Conservation (phyloP, 2,329 filamentous ascomycete genomes). For the Pyrenophora graminea region DNA sequence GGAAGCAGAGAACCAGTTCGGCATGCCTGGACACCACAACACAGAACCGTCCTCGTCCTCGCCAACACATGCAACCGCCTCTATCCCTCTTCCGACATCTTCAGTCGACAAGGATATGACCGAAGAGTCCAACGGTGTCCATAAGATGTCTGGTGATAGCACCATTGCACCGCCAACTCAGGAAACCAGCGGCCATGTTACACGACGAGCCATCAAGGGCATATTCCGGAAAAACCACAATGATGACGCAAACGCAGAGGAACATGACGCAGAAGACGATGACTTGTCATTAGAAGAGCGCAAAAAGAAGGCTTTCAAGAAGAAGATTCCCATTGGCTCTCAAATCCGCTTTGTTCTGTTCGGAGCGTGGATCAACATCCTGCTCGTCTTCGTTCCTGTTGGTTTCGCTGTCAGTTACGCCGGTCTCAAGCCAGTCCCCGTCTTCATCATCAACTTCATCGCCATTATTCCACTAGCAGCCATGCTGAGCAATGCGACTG, state of each 20-base stretch:
- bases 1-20: conserved; percentile 37
- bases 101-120: conserved; percentile 13
- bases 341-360: conserved; percentile 77
- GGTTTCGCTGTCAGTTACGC: conserved; percentile 75
- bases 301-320: conserved; percentile 37
- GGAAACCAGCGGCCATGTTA: conserved; percentile 17
- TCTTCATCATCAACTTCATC: conserved; percentile 91
- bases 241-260: conserved; percentile 18
- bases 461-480: conserved; percentile 89
- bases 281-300: conserved; percentile 37
- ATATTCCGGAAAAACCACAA: conserved; percentile 35
- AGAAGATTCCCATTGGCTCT: conserved; percentile 40
- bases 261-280: conserved; percentile 26
- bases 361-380: conserved; percentile 83
- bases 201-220: conserved; percentile 38
- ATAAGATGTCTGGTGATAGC: conserved; percentile 29
- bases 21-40: conserved; percentile 31
- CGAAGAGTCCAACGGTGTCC: conserved; percentile 15
- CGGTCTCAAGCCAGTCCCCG: conserved; percentile 35
- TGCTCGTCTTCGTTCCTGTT: conserved; percentile 76
- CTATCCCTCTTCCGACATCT: conserved; percentile 11
- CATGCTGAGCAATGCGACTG: conserved; percentile 84
- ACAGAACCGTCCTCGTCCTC: conserved; percentile 34
- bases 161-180: conserved; percentile 22
- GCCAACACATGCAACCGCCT: conserved; percentile 21